Base-by-base conservation (phyloP, 345 rosid species). In the Carallia brachiata region DNA sequence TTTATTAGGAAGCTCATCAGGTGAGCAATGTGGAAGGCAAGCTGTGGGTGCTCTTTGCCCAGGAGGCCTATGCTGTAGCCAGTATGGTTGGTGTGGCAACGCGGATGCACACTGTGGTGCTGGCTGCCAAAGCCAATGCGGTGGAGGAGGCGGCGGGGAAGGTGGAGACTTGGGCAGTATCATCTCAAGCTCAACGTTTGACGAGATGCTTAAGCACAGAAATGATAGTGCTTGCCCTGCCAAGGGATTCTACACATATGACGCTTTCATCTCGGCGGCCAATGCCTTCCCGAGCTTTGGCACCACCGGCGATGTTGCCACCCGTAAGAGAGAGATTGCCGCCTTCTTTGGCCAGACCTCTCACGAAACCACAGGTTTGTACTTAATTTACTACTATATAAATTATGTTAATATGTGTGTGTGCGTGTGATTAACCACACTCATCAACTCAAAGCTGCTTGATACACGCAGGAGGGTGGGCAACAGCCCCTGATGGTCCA, bases 341-440 rank as follows among this genome's bases (percentile, higher is more conserved):
- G 75, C 75, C 47, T 72, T 72, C 70, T 72, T 72, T 9, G 75
- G 36, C 18, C 75, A 72, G 44, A 72, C 75, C 58, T 72, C 75
- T 9, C 75, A 72, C 39, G 75, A 73, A 61, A 73, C 77, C 19
- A 73, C 77, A 17, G 77, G 77, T 73, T 44, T 15, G 50, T 12
- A 12, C 37, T 36, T 23, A 23, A 23, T 23, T 23, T 23, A 23
- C 23, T 23, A 23, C 40, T 37, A 23, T 23, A 23, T 23, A 23
- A 23, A 23, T 23, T 23, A 23, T 23, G 23, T 23, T 23, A 23
- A 23, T 23, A 3, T 12, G 13, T 44, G 3, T 12, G 16, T 13
- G 50, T 4, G 50, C 4, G 16, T 3, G 50, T 44, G 50, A 44
- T 10, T 44, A 44, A 44, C 16, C 50, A 9, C 47, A 9, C 47